These are phyloP conservation scores for Discostella pseudostelligera DNA, from an alignment of 108 stramenopile genomes.

Conservation along the genomic window DNA sequence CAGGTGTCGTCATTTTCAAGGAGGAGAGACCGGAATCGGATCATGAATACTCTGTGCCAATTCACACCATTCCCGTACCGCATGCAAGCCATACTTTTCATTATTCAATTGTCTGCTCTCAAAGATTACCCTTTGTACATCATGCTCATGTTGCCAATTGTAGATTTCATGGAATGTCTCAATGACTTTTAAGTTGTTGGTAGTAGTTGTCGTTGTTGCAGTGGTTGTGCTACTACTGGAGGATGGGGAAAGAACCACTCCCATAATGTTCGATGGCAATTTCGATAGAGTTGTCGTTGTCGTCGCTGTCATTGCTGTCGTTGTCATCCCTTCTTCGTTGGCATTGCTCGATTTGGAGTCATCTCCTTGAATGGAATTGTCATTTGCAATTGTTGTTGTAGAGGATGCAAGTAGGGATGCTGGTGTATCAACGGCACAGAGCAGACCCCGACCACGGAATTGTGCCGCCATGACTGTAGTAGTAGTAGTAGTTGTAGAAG, in stretches of 20 bases:
- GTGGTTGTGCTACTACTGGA: neutral
- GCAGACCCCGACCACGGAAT: slow-evolving; percentile 44
- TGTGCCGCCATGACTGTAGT: slow-evolving; percentile 34
- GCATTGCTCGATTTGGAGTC: too few relatives aligned
- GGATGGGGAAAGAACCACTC: slow-evolving; percentile 17
- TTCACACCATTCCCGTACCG: slow-evolving; percentile 38
- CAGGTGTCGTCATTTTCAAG: too few relatives aligned
- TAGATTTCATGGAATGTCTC: slow-evolving; percentile 32
- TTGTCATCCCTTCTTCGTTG: too few relatives aligned
- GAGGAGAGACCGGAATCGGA: neutral
- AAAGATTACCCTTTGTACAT: slow-evolving; percentile 15
- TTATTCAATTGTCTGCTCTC: neutral
- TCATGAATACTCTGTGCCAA: slow-evolving; percentile 19
- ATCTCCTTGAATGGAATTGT: too few relatives aligned
- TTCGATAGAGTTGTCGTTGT: slow-evolving; percentile 11
- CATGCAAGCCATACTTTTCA: slow-evolving; percentile 32
- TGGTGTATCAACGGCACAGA: slow-evolving; percentile 27
- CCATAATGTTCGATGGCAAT: slow-evolving; percentile 20
- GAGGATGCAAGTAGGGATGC: too few relatives aligned
- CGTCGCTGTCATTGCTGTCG: too few relatives aligned
- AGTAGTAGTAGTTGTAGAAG: neutral
- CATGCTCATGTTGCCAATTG: slow-evolving; percentile 44
- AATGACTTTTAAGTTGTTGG: slow-evolving; percentile 18
- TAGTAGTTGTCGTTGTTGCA: slow-evolving; percentile 3
- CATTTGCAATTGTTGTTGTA: too few relatives aligned